Conservation (phyloP, 1,139 yeast genomes). For the Diutina mesorugosa region DNA sequence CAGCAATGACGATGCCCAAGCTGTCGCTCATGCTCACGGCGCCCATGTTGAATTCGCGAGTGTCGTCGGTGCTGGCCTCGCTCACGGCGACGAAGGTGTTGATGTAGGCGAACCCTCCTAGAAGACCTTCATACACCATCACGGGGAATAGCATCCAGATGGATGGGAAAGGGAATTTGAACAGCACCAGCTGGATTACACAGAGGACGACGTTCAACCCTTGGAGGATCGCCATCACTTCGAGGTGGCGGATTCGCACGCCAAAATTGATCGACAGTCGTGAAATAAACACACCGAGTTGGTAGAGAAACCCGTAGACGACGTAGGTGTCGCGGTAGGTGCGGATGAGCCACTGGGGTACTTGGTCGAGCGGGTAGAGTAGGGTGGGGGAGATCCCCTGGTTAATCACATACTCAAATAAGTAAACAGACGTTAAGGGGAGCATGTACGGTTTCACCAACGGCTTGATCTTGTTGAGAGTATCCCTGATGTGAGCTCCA, state of each 20-base stretch:
- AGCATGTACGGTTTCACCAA: conserved; percentile 62
- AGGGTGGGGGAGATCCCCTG: conserved; percentile 88
- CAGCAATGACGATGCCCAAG: conserved; percentile 76
- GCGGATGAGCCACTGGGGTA: conserved; percentile 47
- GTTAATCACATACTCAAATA: conserved; percentile 79
- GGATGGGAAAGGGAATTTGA: conserved; percentile 35
- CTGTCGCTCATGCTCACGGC: conserved; percentile 91
- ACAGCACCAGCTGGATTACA: conserved; percentile 47
- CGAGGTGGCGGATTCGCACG: conserved; percentile 44
- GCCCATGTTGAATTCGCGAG: conserved; percentile 83
- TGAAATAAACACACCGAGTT: conserved; percentile 83
- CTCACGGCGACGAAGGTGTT: conserved; percentile 75
- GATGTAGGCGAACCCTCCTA: conserved; percentile 86
- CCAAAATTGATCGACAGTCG: conserved; percentile 65
- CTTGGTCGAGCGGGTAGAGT: conserved; percentile 54
- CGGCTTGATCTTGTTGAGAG: conserved; percentile 33
- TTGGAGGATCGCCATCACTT: conserved; percentile 56
- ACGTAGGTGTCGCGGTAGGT: conserved; percentile 81
- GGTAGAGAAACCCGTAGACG: conserved; percentile 85
- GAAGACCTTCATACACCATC: conserved; percentile 72
- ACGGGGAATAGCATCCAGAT: conserved; percentile 52
- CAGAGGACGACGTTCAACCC: conserved; percentile 47
- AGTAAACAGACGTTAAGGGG: conserved; percentile 72
- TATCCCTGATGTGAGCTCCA: conserved; percentile 15
- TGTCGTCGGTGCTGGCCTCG: conserved; percentile 39